phyloP scores from a whole-genome alignment of 352 stramenopile genomes.

The Phytophthora pisi region DNA sequence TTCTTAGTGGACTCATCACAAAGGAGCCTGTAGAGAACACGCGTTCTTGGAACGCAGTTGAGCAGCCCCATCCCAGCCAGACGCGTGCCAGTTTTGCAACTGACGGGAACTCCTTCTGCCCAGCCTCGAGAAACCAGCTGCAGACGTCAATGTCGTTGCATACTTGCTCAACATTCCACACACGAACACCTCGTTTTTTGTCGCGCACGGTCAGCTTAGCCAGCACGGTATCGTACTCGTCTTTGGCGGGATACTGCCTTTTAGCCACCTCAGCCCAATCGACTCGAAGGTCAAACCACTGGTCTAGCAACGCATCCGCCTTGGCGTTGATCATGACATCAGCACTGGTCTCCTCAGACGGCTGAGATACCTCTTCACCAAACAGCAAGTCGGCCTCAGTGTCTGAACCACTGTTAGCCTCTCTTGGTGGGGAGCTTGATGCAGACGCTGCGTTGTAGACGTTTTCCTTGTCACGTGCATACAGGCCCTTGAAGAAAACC shows the following conservation, averaged over 20 bases:
- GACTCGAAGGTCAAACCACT: too few relatives aligned
- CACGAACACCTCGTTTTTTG: neutral
- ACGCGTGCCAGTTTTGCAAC: conserved; percentile 3
- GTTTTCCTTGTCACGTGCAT: neutral
- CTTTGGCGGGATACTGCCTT: neutral
- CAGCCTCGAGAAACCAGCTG: conserved; percentile 1
- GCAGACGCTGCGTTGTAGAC: neutral
- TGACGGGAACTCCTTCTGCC: conserved; percentile 1
- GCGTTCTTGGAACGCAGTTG: conserved; percentile 1
- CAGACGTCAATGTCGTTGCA: neutral
- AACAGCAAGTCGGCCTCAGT: neutral
- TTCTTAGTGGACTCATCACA: conserved; percentile 1
- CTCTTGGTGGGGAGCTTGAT: neutral
- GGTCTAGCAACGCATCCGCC: too few relatives aligned
- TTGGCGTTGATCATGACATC: neutral
- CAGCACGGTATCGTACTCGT: neutral
- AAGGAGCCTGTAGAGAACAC: conserved; percentile 5
- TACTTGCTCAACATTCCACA: conserved; percentile 10
- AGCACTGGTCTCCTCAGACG: neutral
- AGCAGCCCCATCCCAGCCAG: neutral
- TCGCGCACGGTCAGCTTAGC: conserved; percentile 4
- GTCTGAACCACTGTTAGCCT: conserved; percentile 2
- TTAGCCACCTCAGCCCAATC: conserved; percentile 1
- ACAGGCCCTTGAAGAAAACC: neutral
- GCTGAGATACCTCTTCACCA: neutral